Evolutionary conservation across 441 rosid species (phyloP).

Genomic region (Hypseocharis bilobata): DNA sequence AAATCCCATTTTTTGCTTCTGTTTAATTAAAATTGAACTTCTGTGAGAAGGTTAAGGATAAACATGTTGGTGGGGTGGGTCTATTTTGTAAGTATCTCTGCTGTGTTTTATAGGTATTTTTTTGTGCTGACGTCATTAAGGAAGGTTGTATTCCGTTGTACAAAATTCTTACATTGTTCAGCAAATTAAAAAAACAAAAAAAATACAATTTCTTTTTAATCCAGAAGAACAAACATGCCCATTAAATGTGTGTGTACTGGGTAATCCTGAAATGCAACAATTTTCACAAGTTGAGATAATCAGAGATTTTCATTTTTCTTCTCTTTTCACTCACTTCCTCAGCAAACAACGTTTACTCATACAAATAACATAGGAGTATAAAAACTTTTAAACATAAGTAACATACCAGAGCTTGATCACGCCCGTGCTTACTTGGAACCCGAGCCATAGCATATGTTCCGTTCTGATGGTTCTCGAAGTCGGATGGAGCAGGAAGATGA

Average conservation of each 20-base stretch:
- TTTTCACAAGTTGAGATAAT: neutral
- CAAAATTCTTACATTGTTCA: neutral
- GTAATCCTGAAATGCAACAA: neutral
- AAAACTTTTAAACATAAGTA: neutral
- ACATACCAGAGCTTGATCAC: slow-evolving; percentile 54
- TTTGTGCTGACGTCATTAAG: too few species aligned
- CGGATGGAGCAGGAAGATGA: neutral
- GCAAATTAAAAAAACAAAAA: neutral
- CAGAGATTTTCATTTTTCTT: neutral
- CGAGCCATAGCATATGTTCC: slow-evolving; percentile 29
- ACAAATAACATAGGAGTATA: neutral
- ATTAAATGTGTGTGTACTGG: neutral
- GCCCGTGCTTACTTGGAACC: slow-evolving; percentile 44
- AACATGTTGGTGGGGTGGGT: too few species aligned
- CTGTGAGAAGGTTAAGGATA: neutral
- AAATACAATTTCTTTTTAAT: too few species aligned
- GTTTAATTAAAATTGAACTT: neutral
- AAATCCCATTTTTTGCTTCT: neutral
- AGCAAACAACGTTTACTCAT: neutral
- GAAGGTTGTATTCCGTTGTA: neutral
- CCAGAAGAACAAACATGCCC: too few species aligned
- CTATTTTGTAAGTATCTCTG: too few species aligned
- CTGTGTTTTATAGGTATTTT: too few species aligned
- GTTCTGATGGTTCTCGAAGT: slow-evolving; percentile 25
- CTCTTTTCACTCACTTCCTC: neutral